Evolutionary conservation across 2,329 filamentous ascomycete genomes (phyloP).

Genomic region (Aspergillus caelatus): DNA sequence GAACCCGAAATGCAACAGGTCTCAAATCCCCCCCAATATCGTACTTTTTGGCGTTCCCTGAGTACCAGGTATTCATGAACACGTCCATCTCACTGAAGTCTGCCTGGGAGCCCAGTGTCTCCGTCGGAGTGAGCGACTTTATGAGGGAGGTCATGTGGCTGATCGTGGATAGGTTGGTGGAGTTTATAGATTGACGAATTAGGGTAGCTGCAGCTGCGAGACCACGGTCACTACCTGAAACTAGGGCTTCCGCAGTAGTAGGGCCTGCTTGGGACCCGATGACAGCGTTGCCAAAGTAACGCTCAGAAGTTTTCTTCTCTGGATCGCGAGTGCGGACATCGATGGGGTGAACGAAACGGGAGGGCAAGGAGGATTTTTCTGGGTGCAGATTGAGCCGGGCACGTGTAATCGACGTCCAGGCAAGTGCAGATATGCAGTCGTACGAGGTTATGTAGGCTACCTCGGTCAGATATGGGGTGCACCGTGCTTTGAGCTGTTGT

Average conservation of each 20-base stretch:
- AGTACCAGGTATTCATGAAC: constrained; percentile 28
- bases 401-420: constrained; percentile 29
- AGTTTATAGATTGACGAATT: constrained; percentile 24
- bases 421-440: constrained; percentile 27
- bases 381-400: constrained; percentile 22
- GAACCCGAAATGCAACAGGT: constrained; percentile 21
- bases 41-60: constrained; percentile 23
- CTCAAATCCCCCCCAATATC: constrained; percentile 21
- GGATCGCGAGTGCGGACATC: constrained; percentile 26
- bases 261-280: constrained; percentile 21
- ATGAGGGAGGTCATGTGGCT: constrained; percentile 17
- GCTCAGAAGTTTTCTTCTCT: constrained; percentile 18
- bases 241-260: constrained; percentile 9
- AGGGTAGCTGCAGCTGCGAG: constrained; percentile 21
- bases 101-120: constrained; percentile 17
- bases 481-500: constrained; percentile 20
- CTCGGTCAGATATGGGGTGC: constrained; percentile 11
- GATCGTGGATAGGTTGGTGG: constrained; percentile 16
- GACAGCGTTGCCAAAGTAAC: constrained; percentile 29
- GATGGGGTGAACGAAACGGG: constrained; percentile 24
- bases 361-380: constrained; percentile 11
- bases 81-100: constrained; percentile 27
- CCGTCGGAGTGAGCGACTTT: constrained; percentile 17
- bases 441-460: constrained; percentile 29
- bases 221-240: constrained; percentile 13